A percentile compares a stretch with the other conserved stretches of the same genome.
Evolutionary conservation across 1,284 basidiomycete species (phyloP).

Genomic region (Microbotryum silenes-acaulis): DNA sequence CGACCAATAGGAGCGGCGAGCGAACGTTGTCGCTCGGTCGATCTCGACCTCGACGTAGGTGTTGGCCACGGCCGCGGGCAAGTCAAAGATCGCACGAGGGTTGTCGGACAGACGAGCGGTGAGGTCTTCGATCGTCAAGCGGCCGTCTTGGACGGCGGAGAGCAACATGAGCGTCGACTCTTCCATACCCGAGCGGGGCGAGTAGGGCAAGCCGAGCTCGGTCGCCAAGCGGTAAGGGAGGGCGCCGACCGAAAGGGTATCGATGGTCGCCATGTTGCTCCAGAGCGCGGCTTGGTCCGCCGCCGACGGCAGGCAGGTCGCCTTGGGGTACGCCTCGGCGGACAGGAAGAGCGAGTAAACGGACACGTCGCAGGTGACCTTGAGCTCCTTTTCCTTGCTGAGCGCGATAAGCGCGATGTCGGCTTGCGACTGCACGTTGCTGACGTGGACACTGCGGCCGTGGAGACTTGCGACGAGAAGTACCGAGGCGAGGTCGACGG

Average conservation of each 20-base stretch:
- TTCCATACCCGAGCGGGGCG: constrained; percentile 71
- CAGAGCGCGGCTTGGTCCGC: constrained; percentile 81
- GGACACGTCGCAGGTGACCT: constrained; percentile 93
- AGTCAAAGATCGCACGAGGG: constrained; percentile 82
- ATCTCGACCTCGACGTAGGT: constrained; percentile 91
- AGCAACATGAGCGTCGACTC: constrained; percentile 84
- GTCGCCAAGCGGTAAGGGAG: constrained; percentile 70
- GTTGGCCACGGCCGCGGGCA: constrained; percentile 70
- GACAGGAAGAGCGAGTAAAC: constrained; percentile 90
- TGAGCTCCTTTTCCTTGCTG: constrained; percentile 87
- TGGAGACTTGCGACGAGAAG: constrained; percentile 88
- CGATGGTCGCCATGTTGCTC: constrained; percentile 75
- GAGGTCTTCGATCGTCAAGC: constrained; percentile 76
- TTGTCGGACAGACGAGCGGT: constrained; percentile 76
- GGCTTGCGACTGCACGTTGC: constrained; percentile 80
- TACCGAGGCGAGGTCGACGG: constrained; percentile 86
- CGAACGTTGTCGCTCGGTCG: constrained; percentile 55
- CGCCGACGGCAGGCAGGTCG: constrained; percentile 61
- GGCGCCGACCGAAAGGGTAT: constrained; percentile 83
- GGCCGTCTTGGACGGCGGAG: constrained; percentile 72
- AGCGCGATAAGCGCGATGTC: constrained; percentile 87
- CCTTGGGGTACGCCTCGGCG: constrained; percentile 61
- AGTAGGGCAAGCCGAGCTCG: constrained; percentile 59
- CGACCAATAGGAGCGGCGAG: constrained; percentile 60
- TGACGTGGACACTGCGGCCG: constrained; percentile 81